phyloP scores from a whole-genome alignment of 495 filamentous ascomycete species.

The Ramalina peruviana region DNA sequence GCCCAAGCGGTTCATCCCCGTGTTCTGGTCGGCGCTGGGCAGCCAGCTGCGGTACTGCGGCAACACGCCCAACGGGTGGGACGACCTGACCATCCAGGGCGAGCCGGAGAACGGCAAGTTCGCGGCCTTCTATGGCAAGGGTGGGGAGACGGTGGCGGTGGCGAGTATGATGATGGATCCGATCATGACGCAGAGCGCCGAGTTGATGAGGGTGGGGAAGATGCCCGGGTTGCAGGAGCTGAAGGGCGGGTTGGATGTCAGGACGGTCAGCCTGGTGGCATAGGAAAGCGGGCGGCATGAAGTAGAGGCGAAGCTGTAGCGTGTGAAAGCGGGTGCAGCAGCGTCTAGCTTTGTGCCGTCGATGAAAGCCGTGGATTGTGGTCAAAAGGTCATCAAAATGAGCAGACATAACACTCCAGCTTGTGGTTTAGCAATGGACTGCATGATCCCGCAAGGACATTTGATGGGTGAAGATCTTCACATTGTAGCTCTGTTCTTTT shows the following conservation, averaged over 20 bases:
- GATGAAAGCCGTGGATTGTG: background rate
- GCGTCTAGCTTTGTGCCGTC: background rate
- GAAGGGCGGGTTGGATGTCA: conserved; percentile 55
- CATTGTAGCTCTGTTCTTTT: too few relatives aligned
- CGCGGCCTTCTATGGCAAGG: conserved; percentile 76
- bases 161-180: conserved; percentile 87
- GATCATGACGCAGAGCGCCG: conserved; percentile 64
- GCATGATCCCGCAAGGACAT: too few relatives aligned
- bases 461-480: too few relatives aligned
- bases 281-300: too few relatives aligned
- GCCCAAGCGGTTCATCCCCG: conserved; percentile 69
- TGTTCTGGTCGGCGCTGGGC: conserved; percentile 93
- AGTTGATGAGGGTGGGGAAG: conserved; percentile 68
- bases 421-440: too few relatives aligned
- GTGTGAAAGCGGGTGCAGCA: background rate
- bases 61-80: conserved; percentile 65
- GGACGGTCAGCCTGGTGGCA: conserved; percentile 41
- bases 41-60: conserved; percentile 85
- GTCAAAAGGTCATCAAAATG: too few relatives aligned
- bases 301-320: conserved; percentile 32
- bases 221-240: conserved; percentile 78
- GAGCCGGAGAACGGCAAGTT: conserved; percentile 72
- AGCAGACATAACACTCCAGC: too few relatives aligned
- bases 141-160: conserved; percentile 81
- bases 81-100: conserved; percentile 67